Evolutionary conservation across 768 basidiomycete species (phyloP), one percentile per base, ranked within the genome.

Genomic region (Collybia nuda): DNA sequence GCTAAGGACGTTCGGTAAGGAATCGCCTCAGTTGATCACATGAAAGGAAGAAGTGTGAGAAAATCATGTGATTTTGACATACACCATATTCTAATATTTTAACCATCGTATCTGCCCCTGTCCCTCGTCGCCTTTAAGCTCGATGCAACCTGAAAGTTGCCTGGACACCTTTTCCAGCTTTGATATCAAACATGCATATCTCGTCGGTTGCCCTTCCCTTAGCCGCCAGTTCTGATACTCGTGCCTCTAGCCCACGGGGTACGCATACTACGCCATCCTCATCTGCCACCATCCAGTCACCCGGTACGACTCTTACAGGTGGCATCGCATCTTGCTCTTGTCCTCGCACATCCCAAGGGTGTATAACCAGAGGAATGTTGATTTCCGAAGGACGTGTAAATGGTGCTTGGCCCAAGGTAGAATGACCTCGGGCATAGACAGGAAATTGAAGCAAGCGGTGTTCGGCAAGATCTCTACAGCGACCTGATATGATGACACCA

Each of bases 211-310:
- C 78, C 57, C 78, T 74, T 14, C 80, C 84, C 57, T 76, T 76
- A 23, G 60, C 55, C n/a, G 87, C 90, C 19, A 80, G 47, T 36
- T 80, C 74, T 4, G 83, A 56, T 1, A 91, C 90, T 50, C 79
- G 63, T 15, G 67, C 68, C 29, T 82, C 75, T 40, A 85, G 55
- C 2, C 67, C 70, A 28, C 63, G 67, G 2, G 91, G 86, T 22
- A 96, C 79, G 58, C 85, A 90, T 2, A 98, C 90, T 1, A 95
- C 90, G 1, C 95, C 93, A 62, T 97, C 90, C 50, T 84, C 78
- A 65, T 97, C 94, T 21, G 85, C 92, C n/a, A 94, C 65, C 42
- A 96, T 79, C 77, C 85, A 80, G 64, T 95, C 93, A 2, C 85
- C 88, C 2, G 93, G 86, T 15, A 80, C 62, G 5, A 96, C 76